Evolutionary conservation across 2,329 filamentous ascomycete genomes (phyloP).

Genomic region (Ceratocystis huliohia): DNA sequence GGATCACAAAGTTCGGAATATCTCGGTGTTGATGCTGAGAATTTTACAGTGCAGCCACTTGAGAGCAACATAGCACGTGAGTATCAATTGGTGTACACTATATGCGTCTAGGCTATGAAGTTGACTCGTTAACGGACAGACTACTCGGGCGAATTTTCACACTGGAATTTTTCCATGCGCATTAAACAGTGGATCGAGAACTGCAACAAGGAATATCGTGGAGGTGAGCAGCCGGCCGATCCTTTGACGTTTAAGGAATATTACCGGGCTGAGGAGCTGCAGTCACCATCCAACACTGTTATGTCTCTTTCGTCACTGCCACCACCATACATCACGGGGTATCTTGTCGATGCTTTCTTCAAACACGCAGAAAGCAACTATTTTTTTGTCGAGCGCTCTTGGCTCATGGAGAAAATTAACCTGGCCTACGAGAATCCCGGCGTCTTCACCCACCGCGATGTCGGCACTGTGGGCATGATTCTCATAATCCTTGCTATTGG

Average conservation of each 20-base stretch:
- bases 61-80: slow-evolving; percentile 33
- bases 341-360: slow-evolving; percentile 37
- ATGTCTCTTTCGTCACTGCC: slow-evolving; percentile 33
- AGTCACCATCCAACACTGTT: slow-evolving; percentile 30
- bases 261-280: slow-evolving; percentile 36
- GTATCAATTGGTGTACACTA: slow-evolving; percentile 20
- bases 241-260: slow-evolving; percentile 30
- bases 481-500: slow-evolving; percentile 39
- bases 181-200: slow-evolving; percentile 39
- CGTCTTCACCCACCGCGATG: slow-evolving; percentile 31
- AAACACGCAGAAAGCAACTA: slow-evolving; percentile 38
- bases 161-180: slow-evolving; percentile 42
- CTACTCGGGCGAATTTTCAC: slow-evolving; percentile 41
- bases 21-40: slow-evolving; percentile 29
- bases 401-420: slow-evolving; percentile 33
- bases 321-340: slow-evolving; percentile 36
- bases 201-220: slow-evolving; percentile 21
- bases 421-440: slow-evolving; percentile 32
- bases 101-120: not conserved
- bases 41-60: slow-evolving; percentile 32
- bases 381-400: slow-evolving; percentile 35
- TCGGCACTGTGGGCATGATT: slow-evolving; percentile 34
- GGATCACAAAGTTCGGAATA: slow-evolving; percentile 22
- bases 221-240: slow-evolving; percentile 16
- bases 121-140: slow-evolving; percentile 26